Percentiles rank a stretch among this genome's conserved stretches.
phyloP scores from a whole-genome alignment of 169 alveolate species.

The Plasmodium fragile region DNA sequence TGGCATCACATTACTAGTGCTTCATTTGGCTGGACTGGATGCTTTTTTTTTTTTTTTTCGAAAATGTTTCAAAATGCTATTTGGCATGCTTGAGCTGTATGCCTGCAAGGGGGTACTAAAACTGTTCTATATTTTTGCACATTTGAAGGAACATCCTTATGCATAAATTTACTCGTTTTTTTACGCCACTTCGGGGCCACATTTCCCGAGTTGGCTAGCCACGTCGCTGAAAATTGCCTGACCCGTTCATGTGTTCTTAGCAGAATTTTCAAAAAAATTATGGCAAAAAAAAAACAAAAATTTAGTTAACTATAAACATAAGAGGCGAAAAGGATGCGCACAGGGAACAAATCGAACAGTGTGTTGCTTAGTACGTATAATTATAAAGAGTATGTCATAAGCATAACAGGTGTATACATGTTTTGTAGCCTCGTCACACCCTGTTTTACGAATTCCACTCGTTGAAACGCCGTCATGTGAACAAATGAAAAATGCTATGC shows the following conservation, averaged over 20 bases:
- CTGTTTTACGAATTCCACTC: background rate
- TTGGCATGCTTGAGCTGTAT: background rate
- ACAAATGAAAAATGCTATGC: slow-evolving; percentile 39
- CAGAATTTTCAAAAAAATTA: background rate
- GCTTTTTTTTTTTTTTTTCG: background rate
- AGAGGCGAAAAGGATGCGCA: background rate
- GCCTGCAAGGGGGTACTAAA: background rate
- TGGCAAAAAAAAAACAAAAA: background rate
- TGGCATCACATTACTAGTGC: background rate
- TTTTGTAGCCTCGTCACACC: background rate
- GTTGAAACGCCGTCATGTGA: background rate
- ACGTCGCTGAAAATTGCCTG: background rate
- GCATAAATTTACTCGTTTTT: background rate
- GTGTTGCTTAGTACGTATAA: background rate
- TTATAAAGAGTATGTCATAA: background rate
- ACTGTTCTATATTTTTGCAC: background rate
- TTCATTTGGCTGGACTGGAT: background rate
- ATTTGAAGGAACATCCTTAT: background rate
- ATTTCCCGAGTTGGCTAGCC: background rate
- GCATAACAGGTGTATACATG: background rate
- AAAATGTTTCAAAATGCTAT: background rate
- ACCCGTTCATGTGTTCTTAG: background rate
- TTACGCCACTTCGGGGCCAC: background rate
- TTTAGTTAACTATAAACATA: background rate
- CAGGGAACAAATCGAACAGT: background rate